Conservation (phyloP, 169 alveolate species). For the Plasmodium coatneyi region DNA sequence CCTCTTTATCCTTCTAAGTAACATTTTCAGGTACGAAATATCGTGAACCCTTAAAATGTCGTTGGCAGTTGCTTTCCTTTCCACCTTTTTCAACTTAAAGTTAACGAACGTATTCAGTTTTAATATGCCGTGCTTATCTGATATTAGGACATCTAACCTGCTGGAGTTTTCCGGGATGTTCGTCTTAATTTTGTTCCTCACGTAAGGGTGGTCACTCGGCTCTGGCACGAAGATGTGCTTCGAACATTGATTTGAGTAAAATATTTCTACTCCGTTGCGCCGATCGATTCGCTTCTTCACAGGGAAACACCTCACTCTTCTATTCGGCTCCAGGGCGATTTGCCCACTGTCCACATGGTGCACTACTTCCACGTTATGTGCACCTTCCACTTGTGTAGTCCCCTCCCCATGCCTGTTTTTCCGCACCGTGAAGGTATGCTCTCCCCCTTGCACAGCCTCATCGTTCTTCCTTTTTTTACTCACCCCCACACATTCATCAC, state of each 20-base stretch:
- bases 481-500: background rate
- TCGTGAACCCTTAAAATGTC: conserved; percentile 97
- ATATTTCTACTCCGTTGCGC: conserved; percentile 25
- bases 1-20: conserved; percentile 77
- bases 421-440: background rate
- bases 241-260: conserved; percentile 78
- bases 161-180: conserved; percentile 92
- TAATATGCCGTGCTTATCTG: conserved; percentile 88
- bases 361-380: background rate
- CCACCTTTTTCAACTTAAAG: conserved; percentile 83
- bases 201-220: conserved; percentile 90
- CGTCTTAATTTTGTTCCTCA: conserved; percentile 85
- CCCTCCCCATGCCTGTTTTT: background rate
- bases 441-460: background rate
- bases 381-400: background rate
- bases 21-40: conserved; percentile 89
- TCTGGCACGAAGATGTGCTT: conserved; percentile 92
- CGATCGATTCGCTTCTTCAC: conserved; percentile 29
- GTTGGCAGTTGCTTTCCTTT: conserved; percentile 89
- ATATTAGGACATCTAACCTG: conserved; percentile 89
- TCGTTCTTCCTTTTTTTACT: conserved; percentile 7
- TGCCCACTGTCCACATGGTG: background rate
- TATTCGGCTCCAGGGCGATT: background rate
- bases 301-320: background rate
- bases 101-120: conserved; percentile 85